Conservation (phyloP, 129 eudicot genomes). For the Logfia minima region DNA sequence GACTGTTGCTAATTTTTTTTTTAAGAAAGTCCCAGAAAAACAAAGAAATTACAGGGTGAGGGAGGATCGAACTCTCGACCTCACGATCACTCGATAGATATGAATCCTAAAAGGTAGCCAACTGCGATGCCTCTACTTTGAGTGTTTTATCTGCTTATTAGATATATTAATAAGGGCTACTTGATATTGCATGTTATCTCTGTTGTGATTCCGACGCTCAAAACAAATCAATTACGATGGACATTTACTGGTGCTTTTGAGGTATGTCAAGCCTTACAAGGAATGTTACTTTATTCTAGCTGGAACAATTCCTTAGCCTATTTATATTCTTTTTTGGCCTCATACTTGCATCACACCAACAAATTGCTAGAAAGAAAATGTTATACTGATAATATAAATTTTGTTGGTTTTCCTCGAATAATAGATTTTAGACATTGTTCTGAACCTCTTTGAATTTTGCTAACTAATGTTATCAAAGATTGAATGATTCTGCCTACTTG, state of each 20-base stretch:
- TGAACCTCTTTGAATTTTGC: no score
- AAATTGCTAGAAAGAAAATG: no score
- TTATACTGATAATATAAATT: no score
- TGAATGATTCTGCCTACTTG: no score
- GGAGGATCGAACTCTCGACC: conserved; percentile 99
- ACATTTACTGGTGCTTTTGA: conserved; percentile 82
- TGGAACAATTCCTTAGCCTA: background rate
- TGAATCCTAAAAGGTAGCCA: conserved; percentile 99
- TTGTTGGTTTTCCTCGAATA: no score
- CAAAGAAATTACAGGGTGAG: conserved; percentile 31
- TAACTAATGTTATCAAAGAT: no score
- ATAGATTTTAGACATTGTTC: no score
- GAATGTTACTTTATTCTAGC: background rate
- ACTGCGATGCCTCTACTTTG: no score
- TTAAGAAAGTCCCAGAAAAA: background rate
- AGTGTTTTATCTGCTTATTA: conserved; percentile 63
- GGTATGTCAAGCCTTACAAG: conserved; percentile 39
- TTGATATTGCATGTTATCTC: conserved; percentile 54
- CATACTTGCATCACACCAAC: no score
- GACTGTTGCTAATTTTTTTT: background rate
- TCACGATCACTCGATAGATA: conserved; percentile 88
- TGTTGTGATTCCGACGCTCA: conserved; percentile 79
- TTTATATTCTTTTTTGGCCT: background rate
- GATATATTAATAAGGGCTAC: conserved; percentile 7
- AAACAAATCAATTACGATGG: conserved; percentile 87